phyloP scores from a whole-genome alignment of 2,329 filamentous ascomycete species.

The Westerdykella sp. region DNA sequence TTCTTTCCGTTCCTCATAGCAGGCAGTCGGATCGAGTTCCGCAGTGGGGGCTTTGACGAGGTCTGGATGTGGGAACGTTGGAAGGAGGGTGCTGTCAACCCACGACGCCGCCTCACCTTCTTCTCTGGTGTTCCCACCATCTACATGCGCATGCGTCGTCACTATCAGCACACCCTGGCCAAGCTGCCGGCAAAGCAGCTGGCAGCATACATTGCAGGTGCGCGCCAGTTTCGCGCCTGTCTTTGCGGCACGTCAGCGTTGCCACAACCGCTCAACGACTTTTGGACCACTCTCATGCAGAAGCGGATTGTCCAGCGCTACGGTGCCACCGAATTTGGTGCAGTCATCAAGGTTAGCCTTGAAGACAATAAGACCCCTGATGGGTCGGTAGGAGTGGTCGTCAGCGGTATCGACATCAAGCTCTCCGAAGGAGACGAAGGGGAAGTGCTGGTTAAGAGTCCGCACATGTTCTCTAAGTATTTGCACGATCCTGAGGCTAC shows the following conservation, averaged over 20 bases:
- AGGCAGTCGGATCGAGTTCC: conserved; percentile 32
- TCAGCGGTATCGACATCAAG: conserved; percentile 38
- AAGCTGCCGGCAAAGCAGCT: conserved; percentile 24
- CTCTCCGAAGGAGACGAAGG: conserved; percentile 44
- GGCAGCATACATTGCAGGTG: conserved; percentile 40
- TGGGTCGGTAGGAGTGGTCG: conserved; percentile 33
- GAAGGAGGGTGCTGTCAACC: conserved; percentile 22
- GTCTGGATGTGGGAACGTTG: conserved; percentile 32
- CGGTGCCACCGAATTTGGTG: conserved; percentile 42
- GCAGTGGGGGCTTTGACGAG: conserved; percentile 32
- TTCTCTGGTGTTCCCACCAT: conserved; percentile 36
- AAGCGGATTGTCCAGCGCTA: conserved; percentile 41
- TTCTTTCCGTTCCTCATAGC: conserved; percentile 32
- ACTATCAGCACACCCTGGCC: conserved; percentile 33
- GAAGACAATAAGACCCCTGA: conserved; percentile 23
- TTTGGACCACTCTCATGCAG: conserved; percentile 44
- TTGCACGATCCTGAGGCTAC: conserved; percentile 41
- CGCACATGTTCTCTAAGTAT: conserved; percentile 40
- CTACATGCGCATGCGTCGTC: conserved; percentile 31
- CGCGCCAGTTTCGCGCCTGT: conserved; percentile 37
- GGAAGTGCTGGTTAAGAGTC: conserved; percentile 40
- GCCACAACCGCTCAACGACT: conserved; percentile 46
- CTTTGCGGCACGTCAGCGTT: conserved; percentile 46
- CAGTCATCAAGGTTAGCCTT: conserved; percentile 39
- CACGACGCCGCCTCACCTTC: conserved; percentile 22